Conservation (phyloP, 2,329 filamentous ascomycete species). For the Cadophora gregata region DNA sequence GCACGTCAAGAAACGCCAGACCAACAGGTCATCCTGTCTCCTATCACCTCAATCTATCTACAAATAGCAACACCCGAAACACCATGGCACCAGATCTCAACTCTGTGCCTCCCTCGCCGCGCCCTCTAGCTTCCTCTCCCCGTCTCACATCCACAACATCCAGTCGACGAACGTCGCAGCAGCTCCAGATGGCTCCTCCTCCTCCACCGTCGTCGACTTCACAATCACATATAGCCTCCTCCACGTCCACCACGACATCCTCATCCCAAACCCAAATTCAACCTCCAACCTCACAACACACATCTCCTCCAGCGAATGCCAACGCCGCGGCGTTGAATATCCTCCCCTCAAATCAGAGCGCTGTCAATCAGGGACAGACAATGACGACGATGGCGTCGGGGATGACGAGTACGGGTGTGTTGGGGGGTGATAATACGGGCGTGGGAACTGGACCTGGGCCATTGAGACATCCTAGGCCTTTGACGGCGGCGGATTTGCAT, state of each 20-base stretch:
- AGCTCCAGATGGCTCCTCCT: constrained; percentile 33
- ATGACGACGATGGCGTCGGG: constrained; percentile 34
- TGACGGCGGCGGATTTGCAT: constrained; percentile 90
- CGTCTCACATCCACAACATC: constrained; percentile 39
- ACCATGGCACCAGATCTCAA: constrained; percentile 47
- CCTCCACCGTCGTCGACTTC: constrained; percentile 1
- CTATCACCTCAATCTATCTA: too few species aligned
- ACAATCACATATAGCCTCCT: neutral
- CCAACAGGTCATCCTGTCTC: neutral
- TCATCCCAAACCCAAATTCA: constrained; percentile 27
- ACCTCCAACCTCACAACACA: constrained; percentile 20
- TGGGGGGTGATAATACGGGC: constrained; percentile 48
- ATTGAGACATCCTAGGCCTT: constrained; percentile 81
- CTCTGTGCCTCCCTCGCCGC: constrained; percentile 43
- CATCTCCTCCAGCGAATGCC: constrained; percentile 2
- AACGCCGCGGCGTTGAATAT: constrained; percentile 36
- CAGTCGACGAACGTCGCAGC: constrained; percentile 39
- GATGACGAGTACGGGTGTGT: constrained; percentile 27
- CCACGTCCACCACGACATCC: constrained; percentile 24
- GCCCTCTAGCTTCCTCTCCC: constrained; percentile 39
- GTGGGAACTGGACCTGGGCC: constrained; percentile 70
- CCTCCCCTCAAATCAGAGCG: constrained; percentile 43
- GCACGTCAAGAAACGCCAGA: neutral
- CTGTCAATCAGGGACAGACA: constrained; percentile 35
- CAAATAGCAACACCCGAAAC: constrained; percentile 17